A percentile compares a stretch with the other conserved stretches of the same genome.
These are phyloP conservation scores for Aurantiochytrium sp. DNA, from an alignment of 108 stramenopile species.

Conservation along the genomic window DNA sequence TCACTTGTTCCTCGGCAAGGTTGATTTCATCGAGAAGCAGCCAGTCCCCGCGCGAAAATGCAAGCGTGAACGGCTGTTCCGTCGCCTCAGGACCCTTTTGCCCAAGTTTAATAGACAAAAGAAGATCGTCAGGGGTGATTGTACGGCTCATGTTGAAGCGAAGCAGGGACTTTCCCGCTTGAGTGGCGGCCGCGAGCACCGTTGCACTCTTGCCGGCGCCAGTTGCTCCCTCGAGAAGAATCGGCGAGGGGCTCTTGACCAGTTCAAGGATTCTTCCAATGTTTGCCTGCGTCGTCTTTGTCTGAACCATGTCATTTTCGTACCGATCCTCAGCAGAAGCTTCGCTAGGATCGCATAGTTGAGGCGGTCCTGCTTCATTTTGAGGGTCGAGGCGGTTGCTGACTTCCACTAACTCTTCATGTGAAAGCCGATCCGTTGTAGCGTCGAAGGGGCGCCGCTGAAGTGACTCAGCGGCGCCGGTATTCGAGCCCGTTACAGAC, in stretches of 20 bases:
- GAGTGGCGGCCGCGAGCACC: background rate
- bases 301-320: background rate
- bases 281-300: background rate
- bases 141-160: conserved; percentile 6
- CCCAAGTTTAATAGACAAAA: background rate
- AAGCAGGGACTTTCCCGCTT: background rate
- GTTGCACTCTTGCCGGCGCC: background rate
- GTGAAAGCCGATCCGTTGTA: too few species aligned
- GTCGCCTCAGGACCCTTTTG: background rate
- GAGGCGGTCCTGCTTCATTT: background rate
- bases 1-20: conserved; percentile 6
- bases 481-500: too few species aligned
- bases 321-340: background rate
- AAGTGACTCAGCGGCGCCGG: too few species aligned
- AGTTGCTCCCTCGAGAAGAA: background rate
- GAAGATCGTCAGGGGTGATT: background rate
- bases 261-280: background rate
- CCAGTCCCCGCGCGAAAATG: background rate
- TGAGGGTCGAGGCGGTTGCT: background rate
- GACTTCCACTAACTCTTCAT: too few species aligned
- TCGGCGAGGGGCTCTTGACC: background rate
- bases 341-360: background rate
- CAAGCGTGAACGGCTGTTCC: background rate
- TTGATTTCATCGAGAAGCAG: conserved; percentile 21
- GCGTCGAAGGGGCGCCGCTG: too few species aligned